These are phyloP conservation scores for Sporopachydermia quercuum DNA, from an alignment of 805 yeast genomes.

Conservation along the genomic window DNA sequence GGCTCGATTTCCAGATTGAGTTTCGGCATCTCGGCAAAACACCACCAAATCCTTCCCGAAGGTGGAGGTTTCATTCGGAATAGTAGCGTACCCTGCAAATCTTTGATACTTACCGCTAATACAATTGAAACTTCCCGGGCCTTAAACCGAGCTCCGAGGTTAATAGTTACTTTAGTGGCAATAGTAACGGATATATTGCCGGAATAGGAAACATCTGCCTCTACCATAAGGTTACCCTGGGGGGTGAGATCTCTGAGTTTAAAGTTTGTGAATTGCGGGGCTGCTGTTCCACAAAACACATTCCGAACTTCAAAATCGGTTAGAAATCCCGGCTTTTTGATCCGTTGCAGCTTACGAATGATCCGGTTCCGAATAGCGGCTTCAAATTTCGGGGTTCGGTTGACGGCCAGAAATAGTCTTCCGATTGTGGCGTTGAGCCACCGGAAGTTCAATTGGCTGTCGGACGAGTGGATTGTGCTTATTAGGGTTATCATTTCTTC, in stretches of 20 bases:
- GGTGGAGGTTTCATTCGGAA: slow-evolving; percentile 79
- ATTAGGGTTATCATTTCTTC: slow-evolving; percentile 59
- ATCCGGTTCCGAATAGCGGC: slow-evolving; percentile 42
- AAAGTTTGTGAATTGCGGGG: slow-evolving; percentile 71
- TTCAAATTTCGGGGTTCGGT: slow-evolving; percentile 54
- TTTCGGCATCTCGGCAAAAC: slow-evolving; percentile 66
- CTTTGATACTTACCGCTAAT: slow-evolving; percentile 51
- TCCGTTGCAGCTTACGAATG: slow-evolving; percentile 57
- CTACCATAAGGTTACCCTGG: slow-evolving; percentile 58
- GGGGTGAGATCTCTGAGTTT: slow-evolving; percentile 54
- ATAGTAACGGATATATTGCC: slow-evolving; percentile 70
- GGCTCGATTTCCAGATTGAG: slow-evolving; percentile 75
- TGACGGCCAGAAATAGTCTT: slow-evolving; percentile 61
- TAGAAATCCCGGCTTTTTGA: slow-evolving; percentile 76
- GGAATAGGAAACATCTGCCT: slow-evolving; percentile 46
- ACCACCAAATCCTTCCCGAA: slow-evolving; percentile 80
- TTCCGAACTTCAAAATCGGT: slow-evolving; percentile 67
- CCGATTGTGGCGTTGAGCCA: slow-evolving; percentile 90
- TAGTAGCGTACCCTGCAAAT: slow-evolving; percentile 59
- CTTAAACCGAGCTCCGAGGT: slow-evolving; percentile 61
- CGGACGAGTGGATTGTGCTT: slow-evolving; percentile 65
- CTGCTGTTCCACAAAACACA: slow-evolving; percentile 62
- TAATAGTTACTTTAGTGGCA: slow-evolving; percentile 65
- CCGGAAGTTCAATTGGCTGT: slow-evolving; percentile 66
- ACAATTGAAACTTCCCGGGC: slow-evolving; percentile 60